These are phyloP conservation scores for Pichia pseudocactophila DNA, from an alignment of 805 yeast genomes.

Conservation along the genomic window DNA sequence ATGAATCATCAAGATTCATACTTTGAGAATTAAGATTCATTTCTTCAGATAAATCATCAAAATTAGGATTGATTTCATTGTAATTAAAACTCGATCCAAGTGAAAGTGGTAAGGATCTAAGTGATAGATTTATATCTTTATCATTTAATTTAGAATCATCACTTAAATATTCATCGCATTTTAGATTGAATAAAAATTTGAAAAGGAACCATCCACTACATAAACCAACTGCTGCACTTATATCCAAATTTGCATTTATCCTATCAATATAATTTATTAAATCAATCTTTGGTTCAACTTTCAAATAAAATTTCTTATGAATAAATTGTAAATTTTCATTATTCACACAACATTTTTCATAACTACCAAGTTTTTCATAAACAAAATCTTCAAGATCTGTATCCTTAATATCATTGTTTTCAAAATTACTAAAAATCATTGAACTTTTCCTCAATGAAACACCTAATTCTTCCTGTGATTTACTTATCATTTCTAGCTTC, in stretches of 20 bases:
- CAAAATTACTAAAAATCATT: constrained; percentile 24
- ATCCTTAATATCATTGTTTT: constrained; percentile 3
- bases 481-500: constrained; percentile 10
- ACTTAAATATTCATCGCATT: constrained; percentile 10
- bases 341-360: constrained; percentile 8
- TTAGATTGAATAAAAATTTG: constrained; percentile 23
- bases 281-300: constrained; percentile 24
- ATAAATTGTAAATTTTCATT: constrained; percentile 11
- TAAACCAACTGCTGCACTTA: constrained; percentile 26
- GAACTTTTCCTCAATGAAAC: constrained; percentile 22
- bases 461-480: constrained; percentile 23
- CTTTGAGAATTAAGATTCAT: not conserved
- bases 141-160: constrained; percentile 9
- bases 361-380: constrained; percentile 8
- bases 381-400: constrained; percentile 9
- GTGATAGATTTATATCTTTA: not conserved
- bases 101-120: constrained; percentile 5
- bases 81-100: not conserved
- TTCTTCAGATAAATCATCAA: not conserved
- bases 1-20: not conserved
- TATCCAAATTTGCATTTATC: constrained; percentile 22
- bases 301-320: constrained; percentile 24
- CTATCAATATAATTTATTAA: constrained; percentile 25
- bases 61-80: not conserved
- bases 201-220: constrained; percentile 27